phyloP scores from a whole-genome alignment of 2,329 filamentous ascomycete species.

The Pseudocercospora macadamiae region DNA sequence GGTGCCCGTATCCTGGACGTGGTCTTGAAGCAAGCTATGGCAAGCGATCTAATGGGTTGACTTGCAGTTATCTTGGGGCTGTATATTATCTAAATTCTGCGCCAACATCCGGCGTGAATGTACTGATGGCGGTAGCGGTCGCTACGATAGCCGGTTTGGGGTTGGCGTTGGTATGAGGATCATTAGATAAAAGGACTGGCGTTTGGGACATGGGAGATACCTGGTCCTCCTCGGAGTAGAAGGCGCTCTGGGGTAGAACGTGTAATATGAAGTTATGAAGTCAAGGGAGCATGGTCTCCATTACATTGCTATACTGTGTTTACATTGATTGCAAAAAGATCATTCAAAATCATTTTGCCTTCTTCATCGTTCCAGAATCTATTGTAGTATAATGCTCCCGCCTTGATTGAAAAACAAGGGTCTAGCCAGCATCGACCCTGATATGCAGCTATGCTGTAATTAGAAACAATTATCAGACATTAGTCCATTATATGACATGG shows the following conservation, averaged over 20 bases:
- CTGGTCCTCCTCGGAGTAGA: too few relatives aligned
- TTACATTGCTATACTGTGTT: too few relatives aligned
- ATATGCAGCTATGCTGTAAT: constrained; percentile 3
- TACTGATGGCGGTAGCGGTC: background rate
- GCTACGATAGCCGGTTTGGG: constrained; percentile 1
- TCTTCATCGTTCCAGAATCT: too few relatives aligned
- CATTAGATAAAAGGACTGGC: background rate
- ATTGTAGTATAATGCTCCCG: background rate
- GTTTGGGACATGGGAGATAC: background rate
- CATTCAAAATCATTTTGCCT: too few relatives aligned
- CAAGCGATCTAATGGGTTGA: constrained; percentile 31
- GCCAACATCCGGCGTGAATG: background rate
- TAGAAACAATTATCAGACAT: constrained; percentile 6
- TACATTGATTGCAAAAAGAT: background rate
- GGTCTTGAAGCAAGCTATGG: constrained; percentile 59
- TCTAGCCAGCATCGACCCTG: background rate
- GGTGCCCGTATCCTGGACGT: constrained; percentile 63
- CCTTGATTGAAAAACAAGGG: background rate
- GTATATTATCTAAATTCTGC: constrained; percentile 38
- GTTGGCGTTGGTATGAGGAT: background rate
- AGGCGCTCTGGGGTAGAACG: too few relatives aligned
- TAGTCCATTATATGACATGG: constrained; percentile 21
- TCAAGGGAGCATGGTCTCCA: too few relatives aligned
- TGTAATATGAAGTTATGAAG: too few relatives aligned
- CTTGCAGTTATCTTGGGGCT: constrained; percentile 42